phyloP scores from a whole-genome alignment of 257 asterid genomes.

The Solanum virginianum region DNA sequence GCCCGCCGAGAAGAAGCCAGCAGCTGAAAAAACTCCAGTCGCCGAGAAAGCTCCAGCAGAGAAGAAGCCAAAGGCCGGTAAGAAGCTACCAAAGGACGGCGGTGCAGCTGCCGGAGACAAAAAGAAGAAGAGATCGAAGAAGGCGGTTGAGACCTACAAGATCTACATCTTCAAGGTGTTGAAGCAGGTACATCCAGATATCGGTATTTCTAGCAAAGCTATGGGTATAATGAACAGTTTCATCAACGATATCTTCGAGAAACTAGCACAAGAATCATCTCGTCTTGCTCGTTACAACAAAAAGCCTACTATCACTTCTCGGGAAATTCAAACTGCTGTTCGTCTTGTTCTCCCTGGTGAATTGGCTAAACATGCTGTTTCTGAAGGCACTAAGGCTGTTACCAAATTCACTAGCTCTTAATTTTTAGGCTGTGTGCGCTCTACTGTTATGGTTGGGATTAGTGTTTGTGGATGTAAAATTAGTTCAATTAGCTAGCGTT shows the following conservation, averaged over 20 bases:
- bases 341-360: conserved; percentile 10
- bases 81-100: conserved; percentile 4
- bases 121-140: conserved; percentile 11
- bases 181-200: conserved; percentile 12
- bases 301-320: conserved; percentile 8
- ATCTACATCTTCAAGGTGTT: conserved; percentile 15
- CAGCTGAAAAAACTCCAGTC: conserved; percentile 4
- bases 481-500: background rate
- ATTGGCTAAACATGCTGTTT: conserved; percentile 9
- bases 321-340: conserved; percentile 10
- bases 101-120: background rate
- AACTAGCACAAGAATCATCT: conserved; percentile 8
- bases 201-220: conserved; percentile 4
- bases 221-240: conserved; percentile 15
- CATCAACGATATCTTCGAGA: conserved; percentile 10
- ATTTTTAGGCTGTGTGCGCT: background rate
- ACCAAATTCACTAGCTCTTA: conserved; percentile 9
- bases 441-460: background rate
- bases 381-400: conserved; percentile 13
- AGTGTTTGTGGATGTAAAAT: background rate
- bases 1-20: conserved; percentile 13
- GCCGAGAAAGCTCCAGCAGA: conserved; percentile 5
- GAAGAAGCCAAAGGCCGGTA: conserved; percentile 11
- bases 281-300: conserved; percentile 5
- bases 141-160: conserved; percentile 9